Percentiles rank a stretch among this genome's conserved stretches.
Evolutionary conservation across 805 yeast genomes (phyloP).

Genomic region (Ogataea trehalophila): DNA sequence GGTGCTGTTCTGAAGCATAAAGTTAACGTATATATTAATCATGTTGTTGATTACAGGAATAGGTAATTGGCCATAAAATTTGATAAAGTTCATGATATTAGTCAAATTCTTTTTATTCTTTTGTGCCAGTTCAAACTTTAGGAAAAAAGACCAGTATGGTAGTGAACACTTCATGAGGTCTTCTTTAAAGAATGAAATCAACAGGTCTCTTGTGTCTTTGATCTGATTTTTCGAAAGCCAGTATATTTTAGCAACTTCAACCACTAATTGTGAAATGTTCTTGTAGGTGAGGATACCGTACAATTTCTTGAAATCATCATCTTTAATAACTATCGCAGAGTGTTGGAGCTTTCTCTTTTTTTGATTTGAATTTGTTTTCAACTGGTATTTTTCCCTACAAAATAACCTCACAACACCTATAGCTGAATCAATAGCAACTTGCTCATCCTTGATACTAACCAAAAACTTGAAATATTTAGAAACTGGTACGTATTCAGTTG

Average conservation of each 20-base stretch:
- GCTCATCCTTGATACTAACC: constrained; percentile 6
- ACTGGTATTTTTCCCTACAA: constrained; percentile 7
- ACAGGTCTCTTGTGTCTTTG: constrained; percentile 21
- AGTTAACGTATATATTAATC: constrained; percentile 33
- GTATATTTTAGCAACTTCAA: constrained; percentile 21
- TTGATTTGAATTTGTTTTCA: not conserved
- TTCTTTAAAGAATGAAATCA: constrained; percentile 24
- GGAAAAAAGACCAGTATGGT: constrained; percentile 53
- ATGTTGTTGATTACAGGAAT: constrained; percentile 41
- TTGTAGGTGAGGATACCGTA: constrained; percentile 14
- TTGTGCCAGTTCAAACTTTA: constrained; percentile 46
- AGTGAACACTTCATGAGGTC: constrained; percentile 35
- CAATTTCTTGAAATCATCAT: constrained; percentile 13
- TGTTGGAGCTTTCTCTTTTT: constrained; percentile 5
- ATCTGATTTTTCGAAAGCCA: constrained; percentile 22
- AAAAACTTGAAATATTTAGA: constrained; percentile 14
- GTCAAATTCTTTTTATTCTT: constrained; percentile 42
- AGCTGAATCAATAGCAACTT: constrained; percentile 8
- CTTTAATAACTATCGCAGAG: not conserved
- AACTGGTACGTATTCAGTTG: constrained; percentile 13
- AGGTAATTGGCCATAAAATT: constrained; percentile 43
- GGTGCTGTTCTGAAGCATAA: constrained; percentile 28
- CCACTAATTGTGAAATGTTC: constrained; percentile 25
- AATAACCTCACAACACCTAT: constrained; percentile 11
- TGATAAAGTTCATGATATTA: constrained; percentile 41